phyloP scores from a whole-genome alignment of 1,284 basidiomycete species.

The Heterobasidion occidentale region DNA sequence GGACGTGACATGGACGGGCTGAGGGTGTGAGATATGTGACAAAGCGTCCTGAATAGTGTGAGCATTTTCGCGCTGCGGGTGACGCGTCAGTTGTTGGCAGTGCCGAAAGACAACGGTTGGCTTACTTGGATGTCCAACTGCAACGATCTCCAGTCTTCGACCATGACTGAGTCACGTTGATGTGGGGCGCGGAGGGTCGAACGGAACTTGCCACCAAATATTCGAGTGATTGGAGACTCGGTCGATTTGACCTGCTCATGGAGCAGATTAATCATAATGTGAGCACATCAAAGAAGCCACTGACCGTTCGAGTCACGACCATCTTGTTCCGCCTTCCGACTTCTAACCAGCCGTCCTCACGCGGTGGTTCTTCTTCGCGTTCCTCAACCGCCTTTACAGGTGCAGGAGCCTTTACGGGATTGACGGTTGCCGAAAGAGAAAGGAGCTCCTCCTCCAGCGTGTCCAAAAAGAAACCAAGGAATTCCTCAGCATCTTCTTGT shows the following conservation, averaged over 20 bases:
- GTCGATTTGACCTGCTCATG: conserved; percentile 58
- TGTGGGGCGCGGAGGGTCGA: conserved; percentile 78
- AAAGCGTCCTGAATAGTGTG: conserved; percentile 82
- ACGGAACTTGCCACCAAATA: conserved; percentile 94
- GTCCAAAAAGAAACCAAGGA: conserved; percentile 95
- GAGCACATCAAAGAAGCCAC: conserved; percentile 14
- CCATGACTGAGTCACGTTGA: conserved; percentile 80
- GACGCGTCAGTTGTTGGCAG: background rate
- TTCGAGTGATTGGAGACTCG: conserved; percentile 84
- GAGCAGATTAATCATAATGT: background rate
- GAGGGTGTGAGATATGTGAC: conserved; percentile 71
- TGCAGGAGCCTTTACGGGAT: conserved; percentile 21
- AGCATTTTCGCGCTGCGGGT: conserved; percentile 59
- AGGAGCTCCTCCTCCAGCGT: conserved; percentile 92
- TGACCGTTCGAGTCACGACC: conserved; percentile 74
- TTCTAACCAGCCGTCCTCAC: conserved; percentile 81
- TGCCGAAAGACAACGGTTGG: background rate
- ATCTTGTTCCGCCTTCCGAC: conserved; percentile 87
- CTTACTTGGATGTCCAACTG: conserved; percentile 83
- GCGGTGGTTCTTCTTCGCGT: conserved; percentile 32
- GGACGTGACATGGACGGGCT: conserved; percentile 71
- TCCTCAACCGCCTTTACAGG: conserved; percentile 26
- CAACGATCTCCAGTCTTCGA: conserved; percentile 90
- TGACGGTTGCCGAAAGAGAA: conserved; percentile 46
- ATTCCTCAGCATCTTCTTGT: conserved; percentile 98